These are phyloP conservation scores for Picocystis salinarum DNA, from an alignment of 139 green algal species.

Conservation along the genomic window DNA sequence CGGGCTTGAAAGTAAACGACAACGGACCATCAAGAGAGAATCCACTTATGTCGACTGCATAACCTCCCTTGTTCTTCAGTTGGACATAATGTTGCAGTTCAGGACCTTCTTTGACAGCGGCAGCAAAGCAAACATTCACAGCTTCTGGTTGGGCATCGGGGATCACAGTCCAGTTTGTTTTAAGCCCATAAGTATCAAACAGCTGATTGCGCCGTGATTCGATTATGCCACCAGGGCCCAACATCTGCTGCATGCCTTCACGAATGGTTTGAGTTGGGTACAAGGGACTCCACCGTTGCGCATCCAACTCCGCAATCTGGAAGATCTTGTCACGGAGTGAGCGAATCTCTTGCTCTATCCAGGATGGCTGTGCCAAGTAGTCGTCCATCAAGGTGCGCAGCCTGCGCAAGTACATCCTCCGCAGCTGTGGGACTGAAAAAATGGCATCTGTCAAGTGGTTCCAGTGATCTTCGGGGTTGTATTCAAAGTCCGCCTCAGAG, in stretches of 20 bases:
- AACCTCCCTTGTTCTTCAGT: conserved; percentile 25
- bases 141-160: conserved; percentile 10
- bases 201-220: too few relatives aligned
- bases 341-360: conserved; percentile 18
- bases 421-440: conserved; percentile 31
- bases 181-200: too few relatives aligned
- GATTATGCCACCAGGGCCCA: conserved; percentile 17
- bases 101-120: too few relatives aligned
- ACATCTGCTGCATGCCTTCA: too few relatives aligned
- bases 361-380: too few relatives aligned
- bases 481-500: too few relatives aligned
- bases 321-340: conserved; percentile 24
- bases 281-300: conserved; percentile 20
- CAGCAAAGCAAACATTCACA: neutral
- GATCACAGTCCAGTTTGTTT: too few relatives aligned
- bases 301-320: conserved; percentile 19
- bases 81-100: too few relatives aligned
- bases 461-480: too few relatives aligned
- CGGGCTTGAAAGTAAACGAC: conserved; percentile 23
- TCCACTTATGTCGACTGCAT: conserved; percentile 43
- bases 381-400: conserved; percentile 59
- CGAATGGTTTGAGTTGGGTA: conserved; percentile 23
- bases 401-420: conserved; percentile 64
- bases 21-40: conserved; percentile 24
- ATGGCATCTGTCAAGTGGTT: conserved; percentile 71